A percentile compares a stretch with the other conserved stretches of the same genome.
These are phyloP conservation scores for Nissolia schottii DNA, from an alignment of 306 rosid genomes.

Conservation along the genomic window DNA sequence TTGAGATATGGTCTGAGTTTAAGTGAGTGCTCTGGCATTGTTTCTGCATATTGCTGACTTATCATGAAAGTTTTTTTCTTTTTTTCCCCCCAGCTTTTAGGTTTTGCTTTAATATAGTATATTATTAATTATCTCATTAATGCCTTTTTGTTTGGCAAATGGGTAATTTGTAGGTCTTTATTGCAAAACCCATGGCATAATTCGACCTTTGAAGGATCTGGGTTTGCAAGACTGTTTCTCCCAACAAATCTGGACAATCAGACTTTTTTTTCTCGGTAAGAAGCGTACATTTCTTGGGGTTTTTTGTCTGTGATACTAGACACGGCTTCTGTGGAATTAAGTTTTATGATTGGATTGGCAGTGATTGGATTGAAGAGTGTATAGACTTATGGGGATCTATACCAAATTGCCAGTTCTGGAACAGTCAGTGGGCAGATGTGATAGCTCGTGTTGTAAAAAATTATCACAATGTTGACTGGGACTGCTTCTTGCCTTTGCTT, in stretches of 20 bases:
- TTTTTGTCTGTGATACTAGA: slow-evolving; percentile 27
- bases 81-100: neutral
- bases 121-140: slow-evolving; percentile 6
- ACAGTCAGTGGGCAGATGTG: slow-evolving; percentile 94
- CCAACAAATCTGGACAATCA: slow-evolving; percentile 85
- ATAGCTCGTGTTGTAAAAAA: slow-evolving; percentile 85
- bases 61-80: neutral
- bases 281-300: slow-evolving; percentile 22
- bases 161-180: slow-evolving; percentile 62
- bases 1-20: slow-evolving; percentile 96
- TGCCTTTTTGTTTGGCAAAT: slow-evolving; percentile 19
- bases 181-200: slow-evolving; percentile 99
- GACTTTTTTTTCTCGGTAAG: slow-evolving; percentile 83
- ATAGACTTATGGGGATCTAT: slow-evolving; percentile 79
- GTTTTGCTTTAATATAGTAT: slow-evolving; percentile 11
- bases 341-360: slow-evolving; percentile 36
- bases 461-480: slow-evolving; percentile 75
- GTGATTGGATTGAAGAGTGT: slow-evolving; percentile 78
- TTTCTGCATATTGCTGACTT: slow-evolving; percentile 18
- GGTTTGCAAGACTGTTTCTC: slow-evolving; percentile 89
- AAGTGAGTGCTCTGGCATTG: slow-evolving; percentile 53
- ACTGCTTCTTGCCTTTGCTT: slow-evolving; percentile 72
- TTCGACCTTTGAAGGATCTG: slow-evolving; percentile 98
- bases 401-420: slow-evolving; percentile 98
- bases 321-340: slow-evolving; percentile 19